Evolutionary conservation across 139 green algal genomes (phyloP).

Genomic region (Bryopsis sp.): DNA sequence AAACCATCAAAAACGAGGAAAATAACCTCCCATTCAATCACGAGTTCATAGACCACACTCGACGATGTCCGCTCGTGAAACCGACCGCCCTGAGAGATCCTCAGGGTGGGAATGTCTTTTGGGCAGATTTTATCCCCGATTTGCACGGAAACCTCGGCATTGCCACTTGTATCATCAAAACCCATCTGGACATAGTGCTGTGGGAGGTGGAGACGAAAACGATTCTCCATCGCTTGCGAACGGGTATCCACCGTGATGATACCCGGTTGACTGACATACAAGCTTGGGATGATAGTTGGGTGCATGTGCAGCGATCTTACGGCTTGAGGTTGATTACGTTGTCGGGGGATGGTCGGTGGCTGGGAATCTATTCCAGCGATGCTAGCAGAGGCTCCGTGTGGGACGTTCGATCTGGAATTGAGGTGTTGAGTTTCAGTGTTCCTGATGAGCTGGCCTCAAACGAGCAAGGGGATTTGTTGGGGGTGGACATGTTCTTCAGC

Average conservation of each 20-base stretch:
- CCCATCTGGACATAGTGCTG: not conserved
- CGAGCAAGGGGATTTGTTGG: too few species aligned
- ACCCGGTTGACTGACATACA: not conserved
- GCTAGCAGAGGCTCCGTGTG: not conserved
- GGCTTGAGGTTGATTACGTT: not conserved
- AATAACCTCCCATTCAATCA: too few species aligned
- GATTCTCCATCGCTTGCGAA: not conserved
- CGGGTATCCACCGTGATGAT: not conserved
- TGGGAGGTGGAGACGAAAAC: not conserved
- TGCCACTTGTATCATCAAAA: too few species aligned
- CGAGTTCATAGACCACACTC: too few species aligned
- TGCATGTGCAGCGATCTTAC: not conserved
- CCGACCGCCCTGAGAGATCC: too few species aligned
- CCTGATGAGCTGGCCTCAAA: too few species aligned
- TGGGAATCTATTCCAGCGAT: not conserved
- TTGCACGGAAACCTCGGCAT: too few species aligned
- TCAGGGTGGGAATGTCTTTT: too few species aligned
- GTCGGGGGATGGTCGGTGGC: not conserved
- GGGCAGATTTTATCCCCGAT: too few species aligned
- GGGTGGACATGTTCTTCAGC: not conserved
- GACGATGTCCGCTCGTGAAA: too few species aligned
- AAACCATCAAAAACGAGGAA: too few species aligned
- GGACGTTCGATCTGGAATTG: slow-evolving; percentile 3
- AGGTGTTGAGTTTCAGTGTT: not conserved
- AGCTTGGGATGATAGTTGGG: slow-evolving; percentile 12